These are phyloP conservation scores for Boletellus sp. DNA, from an alignment of 1,284 basidiomycete genomes.

Conservation along the genomic window DNA sequence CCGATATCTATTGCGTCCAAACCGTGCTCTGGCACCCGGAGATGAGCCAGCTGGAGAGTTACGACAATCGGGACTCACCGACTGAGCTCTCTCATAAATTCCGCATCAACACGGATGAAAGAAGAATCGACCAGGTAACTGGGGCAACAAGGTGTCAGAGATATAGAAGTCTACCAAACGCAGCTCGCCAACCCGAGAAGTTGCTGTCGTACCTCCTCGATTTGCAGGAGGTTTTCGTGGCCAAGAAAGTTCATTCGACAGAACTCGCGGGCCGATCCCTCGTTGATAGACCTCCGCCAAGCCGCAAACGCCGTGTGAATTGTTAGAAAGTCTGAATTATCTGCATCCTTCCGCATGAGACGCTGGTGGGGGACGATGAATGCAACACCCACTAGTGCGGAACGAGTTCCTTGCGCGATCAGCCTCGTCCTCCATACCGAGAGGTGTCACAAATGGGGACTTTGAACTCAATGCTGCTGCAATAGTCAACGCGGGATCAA, in stretches of 20 bases:
- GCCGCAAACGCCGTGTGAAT: conserved; percentile 87
- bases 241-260: conserved; percentile 86
- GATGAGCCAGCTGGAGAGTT: neutral
- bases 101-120: conserved; percentile 73
- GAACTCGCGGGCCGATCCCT: conserved; percentile 64
- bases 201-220: conserved; percentile 95
- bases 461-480: conserved; percentile 93
- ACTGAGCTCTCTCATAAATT: conserved; percentile 69
- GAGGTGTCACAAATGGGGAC: conserved; percentile 87
- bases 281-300: conserved; percentile 80
- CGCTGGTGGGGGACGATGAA: neutral
- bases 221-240: conserved; percentile 91
- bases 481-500: conserved; percentile 95
- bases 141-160: conserved; percentile 8
- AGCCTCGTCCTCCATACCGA: conserved; percentile 87
- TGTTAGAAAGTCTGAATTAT: conserved; percentile 95
- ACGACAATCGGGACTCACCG: conserved; percentile 40
- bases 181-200: conserved; percentile 63
- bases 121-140: conserved; percentile 85
- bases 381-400: conserved; percentile 55
- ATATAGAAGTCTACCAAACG: neutral
- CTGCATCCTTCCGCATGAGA: conserved; percentile 38
- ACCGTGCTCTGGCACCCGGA: conserved; percentile 57
- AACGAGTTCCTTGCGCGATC: conserved; percentile 83
- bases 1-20: conserved; percentile 67